These are phyloP conservation scores for Penicillium sp. DNA, from an alignment of 2,329 filamentous ascomycete genomes.

Conservation along the genomic window DNA sequence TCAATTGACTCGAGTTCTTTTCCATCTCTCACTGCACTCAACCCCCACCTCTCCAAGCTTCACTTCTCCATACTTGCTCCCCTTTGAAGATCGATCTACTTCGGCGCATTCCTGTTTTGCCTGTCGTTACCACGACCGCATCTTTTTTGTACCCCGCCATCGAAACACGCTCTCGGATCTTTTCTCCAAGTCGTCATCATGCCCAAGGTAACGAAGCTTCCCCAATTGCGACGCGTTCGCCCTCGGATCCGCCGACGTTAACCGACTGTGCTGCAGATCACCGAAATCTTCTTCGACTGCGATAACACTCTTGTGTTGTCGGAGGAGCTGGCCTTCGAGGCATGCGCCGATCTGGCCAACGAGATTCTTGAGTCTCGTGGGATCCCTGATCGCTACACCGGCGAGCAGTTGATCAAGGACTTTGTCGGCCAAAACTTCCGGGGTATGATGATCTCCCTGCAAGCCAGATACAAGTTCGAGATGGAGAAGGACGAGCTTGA, in stretches of 20 bases:
- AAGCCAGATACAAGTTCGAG: slow-evolving; percentile 72
- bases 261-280: slow-evolving; percentile 55
- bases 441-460: slow-evolving; percentile 79
- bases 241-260: slow-evolving; percentile 12
- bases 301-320: slow-evolving; percentile 93
- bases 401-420: slow-evolving; percentile 74
- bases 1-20: slow-evolving; percentile 11
- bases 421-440: slow-evolving; percentile 96
- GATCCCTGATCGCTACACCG: slow-evolving; percentile 71
- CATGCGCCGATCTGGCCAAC: slow-evolving; percentile 86
- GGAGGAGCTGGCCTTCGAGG: slow-evolving; percentile 87
- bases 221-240: not conserved
- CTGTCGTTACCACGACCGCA: slow-evolving; percentile 1
- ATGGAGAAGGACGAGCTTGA: slow-evolving; percentile 70
- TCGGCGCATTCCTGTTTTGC: slow-evolving; percentile 2
- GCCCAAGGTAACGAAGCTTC: slow-evolving; percentile 35
- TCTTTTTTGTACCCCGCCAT: not conserved
- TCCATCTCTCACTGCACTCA: not conserved
- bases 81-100: not conserved
- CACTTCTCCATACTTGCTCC: not conserved
- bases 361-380: slow-evolving; percentile 71
- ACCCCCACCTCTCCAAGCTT: not conserved
- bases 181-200: slow-evolving; percentile 21
- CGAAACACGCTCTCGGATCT: not conserved
- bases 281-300: slow-evolving; percentile 70